Base-by-base conservation (phyloP, 2,329 filamentous ascomycete genomes). In the Colletotrichum gigasporum region DNA sequence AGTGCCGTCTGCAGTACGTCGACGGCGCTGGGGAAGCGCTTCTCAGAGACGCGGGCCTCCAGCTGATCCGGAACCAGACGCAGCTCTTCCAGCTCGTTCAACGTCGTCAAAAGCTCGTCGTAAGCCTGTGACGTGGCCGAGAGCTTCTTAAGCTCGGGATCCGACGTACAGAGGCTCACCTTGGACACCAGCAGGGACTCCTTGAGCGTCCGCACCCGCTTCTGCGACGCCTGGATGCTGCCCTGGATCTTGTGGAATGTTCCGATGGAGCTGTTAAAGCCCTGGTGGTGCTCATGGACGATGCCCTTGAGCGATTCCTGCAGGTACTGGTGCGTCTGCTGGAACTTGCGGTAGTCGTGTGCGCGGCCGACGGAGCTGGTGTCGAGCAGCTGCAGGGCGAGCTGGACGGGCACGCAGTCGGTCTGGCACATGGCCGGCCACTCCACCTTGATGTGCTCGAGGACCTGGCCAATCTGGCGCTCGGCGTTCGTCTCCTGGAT, bases 231-330 rank as follows among this genome's bases (percentile, higher is more conserved):
- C 71, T 95, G 92, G 69, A 99, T 96, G 78, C 93, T 97, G 54
- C 90, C 89, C 77, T 99, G 96, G 66, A 99, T 99, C 78, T 97
- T 97, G 82, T 99, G 96, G 74, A 98, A 99, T 18, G 95, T 98
- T 76, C 95, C 96, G 68, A 99, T 98, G 52, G 95, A 97, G 77
- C 93, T 97, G 80, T 98, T 99, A 85, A 99, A 99, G 47, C 96
- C 96, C 77, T 99, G 96, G 74, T 99, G 95, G 74, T 99, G 95
- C 80, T 99, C 95, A 76, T 99, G 97, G 24, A 99, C 96, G 71
- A 99, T 97, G 32, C 90, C 89, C 78, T 97, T 97, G 61, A 99
- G 84, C 9, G 95, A 94, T 71, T 91, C 91, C 75, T 99, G 94
- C n/a, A 99, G 87, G 74, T 96, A 93, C 68, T 89, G 84, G 76